Conservation (phyloP, 1,284 basidiomycete genomes). For the Naganishia sp. region DNA sequence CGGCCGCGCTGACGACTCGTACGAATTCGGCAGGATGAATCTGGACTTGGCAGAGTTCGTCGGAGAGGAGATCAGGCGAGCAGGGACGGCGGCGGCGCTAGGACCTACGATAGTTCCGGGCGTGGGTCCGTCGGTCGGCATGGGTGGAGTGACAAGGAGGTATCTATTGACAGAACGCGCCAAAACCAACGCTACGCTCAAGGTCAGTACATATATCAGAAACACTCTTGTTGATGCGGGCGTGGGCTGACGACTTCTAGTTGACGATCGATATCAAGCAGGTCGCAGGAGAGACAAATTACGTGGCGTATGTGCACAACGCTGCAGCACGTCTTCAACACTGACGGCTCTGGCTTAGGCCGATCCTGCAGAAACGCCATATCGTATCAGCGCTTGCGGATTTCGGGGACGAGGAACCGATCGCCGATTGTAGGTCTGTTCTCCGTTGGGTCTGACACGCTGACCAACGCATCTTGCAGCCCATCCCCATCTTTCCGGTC, state of each 20-base stretch:
- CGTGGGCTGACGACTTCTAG: constrained; percentile 29
- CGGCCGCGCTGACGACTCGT: constrained; percentile 16
- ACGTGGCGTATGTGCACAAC: constrained; percentile 18
- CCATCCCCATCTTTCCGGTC: not conserved
- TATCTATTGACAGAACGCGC: constrained; percentile 42
- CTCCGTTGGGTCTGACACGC: not conserved
- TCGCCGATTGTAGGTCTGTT: constrained; percentile 18
- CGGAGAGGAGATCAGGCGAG: constrained; percentile 17
- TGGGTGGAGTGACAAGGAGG: constrained; percentile 45
- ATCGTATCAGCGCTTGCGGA: constrained; percentile 27
- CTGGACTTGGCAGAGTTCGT: constrained; percentile 54
- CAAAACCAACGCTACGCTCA: constrained; percentile 52
- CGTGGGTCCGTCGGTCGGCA: constrained; percentile 34
- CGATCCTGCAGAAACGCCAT: constrained; percentile 32
- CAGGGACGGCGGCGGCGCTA: not conserved
- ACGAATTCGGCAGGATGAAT: constrained; percentile 48
- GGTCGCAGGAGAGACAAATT: constrained; percentile 44
- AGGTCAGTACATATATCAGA: constrained; percentile 36
- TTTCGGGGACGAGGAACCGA: constrained; percentile 11
- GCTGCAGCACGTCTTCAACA: no score
- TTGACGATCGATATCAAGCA: constrained; percentile 49
- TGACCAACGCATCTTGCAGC: not conserved
- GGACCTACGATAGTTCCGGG: not conserved
- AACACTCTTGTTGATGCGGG: no score
- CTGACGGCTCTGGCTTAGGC: constrained; percentile 18